Base-by-base conservation (phyloP, 2,329 filamentous ascomycete genomes). In the Colletotrichum truncatum region DNA sequence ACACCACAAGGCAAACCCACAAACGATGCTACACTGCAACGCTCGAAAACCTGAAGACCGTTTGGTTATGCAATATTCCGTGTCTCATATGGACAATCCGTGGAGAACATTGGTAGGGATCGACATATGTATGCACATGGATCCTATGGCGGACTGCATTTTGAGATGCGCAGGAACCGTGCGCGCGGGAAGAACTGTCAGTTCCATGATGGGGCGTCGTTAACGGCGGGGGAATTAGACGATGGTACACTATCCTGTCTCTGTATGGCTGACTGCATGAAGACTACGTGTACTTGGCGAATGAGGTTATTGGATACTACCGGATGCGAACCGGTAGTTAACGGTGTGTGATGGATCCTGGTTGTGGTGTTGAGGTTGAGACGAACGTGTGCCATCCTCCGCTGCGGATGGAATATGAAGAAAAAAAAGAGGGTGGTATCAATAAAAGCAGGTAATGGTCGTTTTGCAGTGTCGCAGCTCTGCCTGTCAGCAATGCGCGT, bases 371-470 rank as follows among this genome's bases (percentile, higher is more conserved):
- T 45, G 28, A 48, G 9, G 26, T 43, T 51, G 36, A 21, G 53
- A 63, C 14, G 60, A 63, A 63, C 53, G 39, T 57, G 59, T 8
- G 12, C 21, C 21, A 28, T 49, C 21, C 18, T 36, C 34, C 18
- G 16, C 23, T 10, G 21, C 11, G 12, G 21, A 28, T 23, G 46
- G 46, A 16, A 56, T 39, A 43, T 21, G 54, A 30, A 23, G 53
- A 3, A 9, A 52, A 38, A 23, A 23, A 59, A 3, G 10, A 52
- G 46, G 28, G 23, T n/a, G 73, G 60, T 69, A 71, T 43, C 68
- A 76, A 39, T 74, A 73, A 63, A 72, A 74, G 11, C 65, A 56
- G 34, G 32, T 72, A 73, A 25, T 54, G 28, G 39, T 51, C 30
- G 41, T 21, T 48, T 12, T 28, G 30, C 54, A 41, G 30, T 48